phyloP scores from a whole-genome alignment of 2,329 filamentous ascomycete species.

The Endocalyx cinctus region DNA sequence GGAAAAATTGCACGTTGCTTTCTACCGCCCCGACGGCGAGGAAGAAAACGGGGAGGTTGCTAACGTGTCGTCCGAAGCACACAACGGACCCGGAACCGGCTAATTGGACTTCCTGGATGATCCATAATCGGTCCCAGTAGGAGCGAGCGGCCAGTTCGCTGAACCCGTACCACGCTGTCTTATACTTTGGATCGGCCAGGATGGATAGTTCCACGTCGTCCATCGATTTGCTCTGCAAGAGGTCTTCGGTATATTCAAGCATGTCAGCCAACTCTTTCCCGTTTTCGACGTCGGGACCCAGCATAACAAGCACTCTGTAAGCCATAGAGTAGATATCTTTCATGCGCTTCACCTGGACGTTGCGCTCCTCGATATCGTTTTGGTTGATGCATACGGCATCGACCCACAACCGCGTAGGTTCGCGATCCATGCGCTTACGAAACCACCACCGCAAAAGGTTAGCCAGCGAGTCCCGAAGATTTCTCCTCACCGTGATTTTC shows the following conservation, averaged over 20 bases:
- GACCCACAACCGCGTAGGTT: slow-evolving; percentile 1
- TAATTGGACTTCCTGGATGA: slow-evolving; percentile 6
- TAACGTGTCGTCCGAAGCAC: not conserved
- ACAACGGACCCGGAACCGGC: slow-evolving; percentile 1
- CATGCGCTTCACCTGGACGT: slow-evolving; percentile 4
- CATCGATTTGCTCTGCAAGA: too few relatives aligned
- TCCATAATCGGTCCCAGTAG: slow-evolving; percentile 6
- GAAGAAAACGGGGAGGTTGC: not conserved
- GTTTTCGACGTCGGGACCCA: slow-evolving; percentile 2
- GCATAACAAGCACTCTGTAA: slow-evolving; percentile 1
- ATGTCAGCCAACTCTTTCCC: too few relatives aligned
- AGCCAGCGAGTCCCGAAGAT: slow-evolving; percentile 1
- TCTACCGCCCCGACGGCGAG: too few relatives aligned
- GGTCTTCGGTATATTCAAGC: too few relatives aligned
- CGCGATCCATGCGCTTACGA: not conserved
- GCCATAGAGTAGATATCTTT: slow-evolving; percentile 4
- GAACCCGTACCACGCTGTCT: slow-evolving; percentile 4
- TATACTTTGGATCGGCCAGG: too few relatives aligned
- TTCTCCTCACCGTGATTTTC: slow-evolving; percentile 1
- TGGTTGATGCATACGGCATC: slow-evolving; percentile 8
- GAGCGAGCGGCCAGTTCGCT: slow-evolving; percentile 3
- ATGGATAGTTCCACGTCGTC: too few relatives aligned
- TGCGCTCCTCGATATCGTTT: slow-evolving; percentile 1
- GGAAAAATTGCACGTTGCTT: too few relatives aligned
- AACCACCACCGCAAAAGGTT: slow-evolving; percentile 1